These are phyloP conservation scores for Kurtzmaniella cleridarum DNA, from an alignment of 805 yeast genomes.

Conservation along the genomic window DNA sequence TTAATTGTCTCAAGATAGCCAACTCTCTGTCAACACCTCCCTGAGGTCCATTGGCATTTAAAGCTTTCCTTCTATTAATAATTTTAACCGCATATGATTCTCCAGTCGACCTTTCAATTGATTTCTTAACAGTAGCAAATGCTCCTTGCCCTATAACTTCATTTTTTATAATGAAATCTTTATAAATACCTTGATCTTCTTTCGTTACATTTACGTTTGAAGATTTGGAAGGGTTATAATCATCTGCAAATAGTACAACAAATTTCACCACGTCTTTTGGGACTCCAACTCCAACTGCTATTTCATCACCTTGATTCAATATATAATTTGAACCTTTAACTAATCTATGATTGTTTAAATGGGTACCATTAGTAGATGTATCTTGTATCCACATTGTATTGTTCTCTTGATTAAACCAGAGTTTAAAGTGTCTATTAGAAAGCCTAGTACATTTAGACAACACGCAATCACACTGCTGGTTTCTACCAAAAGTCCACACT, in stretches of 20 bases:
- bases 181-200: constrained; percentile 51
- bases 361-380: constrained; percentile 88
- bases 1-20: constrained; percentile 66
- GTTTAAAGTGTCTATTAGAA: constrained; percentile 67
- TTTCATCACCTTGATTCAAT: constrained; percentile 87
- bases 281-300: constrained; percentile 84
- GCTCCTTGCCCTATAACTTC: constrained; percentile 97
- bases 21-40: constrained; percentile 85
- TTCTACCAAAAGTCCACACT: constrained; percentile 74
- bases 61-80: constrained; percentile 69
- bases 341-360: constrained; percentile 66
- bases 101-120: constrained; percentile 80
- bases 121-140: constrained; percentile 91
- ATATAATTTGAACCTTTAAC: constrained; percentile 77
- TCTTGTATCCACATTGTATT: constrained; percentile 62
- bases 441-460: constrained; percentile 57
- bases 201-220: constrained; percentile 19
- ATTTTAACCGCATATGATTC: constrained; percentile 87
- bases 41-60: constrained; percentile 63
- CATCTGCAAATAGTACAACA: constrained; percentile 45
- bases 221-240: constrained; percentile 29
- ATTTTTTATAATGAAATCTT: constrained; percentile 70
- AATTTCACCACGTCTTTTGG: constrained; percentile 57
- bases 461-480: constrained; percentile 56
- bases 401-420: constrained; percentile 60